These are phyloP conservation scores for Fraxinus angustifolia DNA, from an alignment of 305 asterid species.

Conservation along the genomic window DNA sequence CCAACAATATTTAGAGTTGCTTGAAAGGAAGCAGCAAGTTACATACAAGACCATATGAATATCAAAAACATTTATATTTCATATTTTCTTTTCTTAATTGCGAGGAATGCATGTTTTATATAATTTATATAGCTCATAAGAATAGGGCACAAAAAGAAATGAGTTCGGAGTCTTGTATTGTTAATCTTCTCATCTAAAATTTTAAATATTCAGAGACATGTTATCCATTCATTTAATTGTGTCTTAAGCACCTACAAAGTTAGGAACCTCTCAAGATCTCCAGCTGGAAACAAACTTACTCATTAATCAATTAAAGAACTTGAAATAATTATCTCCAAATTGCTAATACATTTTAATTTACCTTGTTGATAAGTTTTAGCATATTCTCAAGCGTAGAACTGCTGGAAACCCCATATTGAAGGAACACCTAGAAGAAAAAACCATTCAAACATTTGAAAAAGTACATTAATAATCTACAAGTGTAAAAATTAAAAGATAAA, in stretches of 20 bases:
- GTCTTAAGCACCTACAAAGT: not conserved
- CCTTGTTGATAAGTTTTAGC: too few species aligned
- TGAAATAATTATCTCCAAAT: not conserved
- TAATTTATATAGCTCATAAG: not conserved
- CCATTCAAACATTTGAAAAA: not conserved
- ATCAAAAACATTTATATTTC: too few species aligned
- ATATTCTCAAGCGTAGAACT: too few species aligned
- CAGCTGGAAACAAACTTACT: not conserved
- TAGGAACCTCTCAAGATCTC: not conserved
- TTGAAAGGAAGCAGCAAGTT: too few species aligned
- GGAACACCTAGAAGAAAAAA: conserved; percentile 55
- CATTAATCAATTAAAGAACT: not conserved
- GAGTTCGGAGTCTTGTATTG: not conserved
- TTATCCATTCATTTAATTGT: not conserved
- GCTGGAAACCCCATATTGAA: conserved; percentile 69
- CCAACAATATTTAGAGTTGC: too few species aligned
- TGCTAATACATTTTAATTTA: conserved; percentile 3
- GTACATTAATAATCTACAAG: not conserved
- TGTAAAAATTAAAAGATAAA: not conserved
- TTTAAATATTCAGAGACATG: not conserved
- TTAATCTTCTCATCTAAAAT: not conserved
- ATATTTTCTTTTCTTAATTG: too few species aligned
- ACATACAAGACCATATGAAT: too few species aligned
- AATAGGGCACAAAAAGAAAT: not conserved
- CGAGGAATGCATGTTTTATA: not conserved